phyloP scores from a whole-genome alignment of 2,329 filamentous ascomycete genomes.

The Furcasterigmium furcatum region DNA sequence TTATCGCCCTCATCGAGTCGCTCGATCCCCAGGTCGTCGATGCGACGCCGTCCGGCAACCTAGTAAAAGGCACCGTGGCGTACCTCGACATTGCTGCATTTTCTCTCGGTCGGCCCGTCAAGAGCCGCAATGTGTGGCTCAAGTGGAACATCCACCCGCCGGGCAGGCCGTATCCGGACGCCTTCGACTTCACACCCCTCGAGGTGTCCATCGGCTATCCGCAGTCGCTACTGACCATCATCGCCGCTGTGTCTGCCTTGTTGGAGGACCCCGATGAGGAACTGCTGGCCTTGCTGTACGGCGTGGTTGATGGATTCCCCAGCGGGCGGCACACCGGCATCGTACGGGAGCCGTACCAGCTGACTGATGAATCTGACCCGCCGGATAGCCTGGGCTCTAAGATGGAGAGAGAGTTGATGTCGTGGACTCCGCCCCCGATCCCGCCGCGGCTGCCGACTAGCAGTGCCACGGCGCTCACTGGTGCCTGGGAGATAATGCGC shows the following conservation, averaged over 20 bases:
- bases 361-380: too few relatives aligned
- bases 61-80: neutral
- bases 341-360: too few relatives aligned
- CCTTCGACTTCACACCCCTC: neutral
- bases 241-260: neutral
- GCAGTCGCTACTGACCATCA: neutral
- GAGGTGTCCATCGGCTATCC: neutral
- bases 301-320: too few relatives aligned
- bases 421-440: too few relatives aligned
- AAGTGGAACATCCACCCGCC: neutral
- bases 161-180: neutral
- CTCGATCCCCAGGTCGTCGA: neutral
- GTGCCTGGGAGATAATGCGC: conserved; percentile 1
- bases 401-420: too few relatives aligned
- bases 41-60: neutral
- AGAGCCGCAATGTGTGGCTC: neutral
- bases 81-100: neutral
- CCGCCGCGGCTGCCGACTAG: too few relatives aligned
- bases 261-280: too few relatives aligned
- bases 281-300: too few relatives aligned
- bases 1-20: neutral
- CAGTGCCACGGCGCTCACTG: neutral
- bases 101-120: neutral
- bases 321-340: too few relatives aligned
- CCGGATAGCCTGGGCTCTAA: too few relatives aligned